Evolutionary conservation across 169 alveolate species (phyloP).

Genomic region (Amoebophrya sp.): DNA sequence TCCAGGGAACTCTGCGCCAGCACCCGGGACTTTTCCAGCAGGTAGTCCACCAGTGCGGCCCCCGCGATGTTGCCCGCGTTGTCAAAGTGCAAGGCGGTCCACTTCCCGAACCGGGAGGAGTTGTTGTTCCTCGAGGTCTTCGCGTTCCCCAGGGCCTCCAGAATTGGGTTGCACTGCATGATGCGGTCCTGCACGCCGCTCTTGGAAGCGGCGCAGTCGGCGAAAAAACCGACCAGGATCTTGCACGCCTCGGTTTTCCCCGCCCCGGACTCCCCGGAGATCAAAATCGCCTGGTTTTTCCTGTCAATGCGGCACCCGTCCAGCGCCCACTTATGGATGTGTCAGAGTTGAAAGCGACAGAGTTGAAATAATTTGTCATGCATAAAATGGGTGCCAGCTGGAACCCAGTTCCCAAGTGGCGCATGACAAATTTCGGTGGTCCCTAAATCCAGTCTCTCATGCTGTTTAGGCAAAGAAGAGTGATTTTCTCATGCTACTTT

Average conservation of each 20-base stretch:
- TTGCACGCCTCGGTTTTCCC: slow-evolving; percentile 84
- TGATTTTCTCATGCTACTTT: no score
- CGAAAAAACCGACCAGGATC: slow-evolving; percentile 50
- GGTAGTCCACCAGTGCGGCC: slow-evolving; percentile 57
- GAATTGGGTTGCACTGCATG: slow-evolving; percentile 67
- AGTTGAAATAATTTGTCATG: no score
- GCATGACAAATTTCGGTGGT: no score
- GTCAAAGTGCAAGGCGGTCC: slow-evolving; percentile 51
- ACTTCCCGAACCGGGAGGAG: slow-evolving; percentile 79
- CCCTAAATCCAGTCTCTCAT: no score
- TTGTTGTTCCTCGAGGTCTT: slow-evolving; percentile 71
- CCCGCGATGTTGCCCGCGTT: slow-evolving; percentile 46
- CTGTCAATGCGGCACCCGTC: neutral
- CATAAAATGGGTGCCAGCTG: no score
- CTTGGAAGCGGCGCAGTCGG: no score
- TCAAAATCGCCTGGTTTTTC: slow-evolving; percentile 68
- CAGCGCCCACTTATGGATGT: slow-evolving; percentile 1
- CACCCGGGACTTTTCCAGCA: neutral
- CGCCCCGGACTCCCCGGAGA: slow-evolving; percentile 82
- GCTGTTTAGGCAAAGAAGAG: no score
- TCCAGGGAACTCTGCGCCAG: slow-evolving; percentile 67
- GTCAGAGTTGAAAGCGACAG: no score
- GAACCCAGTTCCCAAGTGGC: no score
- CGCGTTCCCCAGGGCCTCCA: slow-evolving; percentile 76
- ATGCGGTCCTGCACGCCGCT: slow-evolving; percentile 61